Evolutionary conservation across 495 filamentous ascomycete species (phyloP).

Genomic region (Penicillium simplicissimum): DNA sequence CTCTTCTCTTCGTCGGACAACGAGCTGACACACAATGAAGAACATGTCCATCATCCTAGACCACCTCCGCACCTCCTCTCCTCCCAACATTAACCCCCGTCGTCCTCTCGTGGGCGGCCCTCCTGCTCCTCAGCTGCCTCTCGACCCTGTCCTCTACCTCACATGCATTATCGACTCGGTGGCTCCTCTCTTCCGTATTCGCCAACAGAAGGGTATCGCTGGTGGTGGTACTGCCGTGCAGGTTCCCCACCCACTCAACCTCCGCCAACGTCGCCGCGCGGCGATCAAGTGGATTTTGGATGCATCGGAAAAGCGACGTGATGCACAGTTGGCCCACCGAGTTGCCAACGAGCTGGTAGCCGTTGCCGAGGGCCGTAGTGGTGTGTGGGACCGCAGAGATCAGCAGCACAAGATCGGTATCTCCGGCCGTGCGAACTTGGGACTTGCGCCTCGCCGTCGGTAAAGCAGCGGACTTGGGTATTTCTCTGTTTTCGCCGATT

Average conservation of each 20-base stretch:
- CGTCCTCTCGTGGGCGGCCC: conserved; percentile 73
- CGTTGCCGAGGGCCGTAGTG: conserved; percentile 82
- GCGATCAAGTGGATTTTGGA: conserved; percentile 90
- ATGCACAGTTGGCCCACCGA: conserved; percentile 67
- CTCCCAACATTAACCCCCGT: conserved; percentile 66
- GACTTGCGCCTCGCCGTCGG: conserved; percentile 26
- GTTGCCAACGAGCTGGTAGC: conserved; percentile 85
- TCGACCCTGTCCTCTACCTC: conserved; percentile 77
- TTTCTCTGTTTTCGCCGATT: conserved; percentile 12
- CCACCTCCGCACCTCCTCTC: conserved; percentile 78
- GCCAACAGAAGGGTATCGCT: conserved; percentile 70
- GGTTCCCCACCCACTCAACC: conserved; percentile 72
- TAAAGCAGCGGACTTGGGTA: conserved; percentile 10
- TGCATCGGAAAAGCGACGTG: conserved; percentile 68
- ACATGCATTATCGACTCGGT: conserved; percentile 92
- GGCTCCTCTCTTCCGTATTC: conserved; percentile 82
- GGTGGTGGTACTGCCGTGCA: conserved; percentile 85
- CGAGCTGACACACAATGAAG: conserved; percentile 41
- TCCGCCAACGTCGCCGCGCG: conserved; percentile 71
- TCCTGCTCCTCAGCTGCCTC: conserved; percentile 69
- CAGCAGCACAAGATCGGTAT: conserved; percentile 74
- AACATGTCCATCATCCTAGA: conserved; percentile 84
- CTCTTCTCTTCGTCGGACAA: not conserved
- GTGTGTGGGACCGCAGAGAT: conserved; percentile 77
- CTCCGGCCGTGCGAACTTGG: conserved; percentile 69